A percentile compares a stretch with the other conserved stretches of the same genome.
These are phyloP conservation scores for Wickerhamomyces subpelliculosus DNA, from an alignment of 805 yeast genomes.

Conservation along the genomic window DNA sequence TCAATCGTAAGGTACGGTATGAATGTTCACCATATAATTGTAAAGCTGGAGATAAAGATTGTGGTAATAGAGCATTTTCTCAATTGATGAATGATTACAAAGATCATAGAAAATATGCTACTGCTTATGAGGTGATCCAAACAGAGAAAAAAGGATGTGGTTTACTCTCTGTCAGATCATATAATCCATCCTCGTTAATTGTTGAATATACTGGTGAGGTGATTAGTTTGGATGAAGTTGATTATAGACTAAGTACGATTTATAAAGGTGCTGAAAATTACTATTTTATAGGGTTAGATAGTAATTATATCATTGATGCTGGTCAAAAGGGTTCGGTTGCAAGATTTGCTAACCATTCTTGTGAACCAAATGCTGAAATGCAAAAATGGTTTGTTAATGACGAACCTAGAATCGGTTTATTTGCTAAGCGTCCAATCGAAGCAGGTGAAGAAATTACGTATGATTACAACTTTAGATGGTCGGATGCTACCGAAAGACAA, in stretches of 20 bases:
- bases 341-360: slow-evolving; percentile 43
- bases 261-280: slow-evolving; percentile 28
- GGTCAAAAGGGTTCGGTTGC: slow-evolving; percentile 41
- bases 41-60: slow-evolving; percentile 23
- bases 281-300: slow-evolving; percentile 36
- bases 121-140: slow-evolving; percentile 26
- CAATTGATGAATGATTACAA: slow-evolving; percentile 12
- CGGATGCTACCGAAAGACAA: slow-evolving; percentile 36
- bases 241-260: slow-evolving; percentile 26
- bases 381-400: slow-evolving; percentile 42
- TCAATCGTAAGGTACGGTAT: slow-evolving; percentile 23
- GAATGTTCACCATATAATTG: slow-evolving; percentile 30
- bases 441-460: slow-evolving; percentile 40
- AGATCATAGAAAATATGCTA: slow-evolving; percentile 13
- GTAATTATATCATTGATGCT: slow-evolving; percentile 37
- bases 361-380: slow-evolving; percentile 40
- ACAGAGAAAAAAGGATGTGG: slow-evolving; percentile 38
- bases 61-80: slow-evolving; percentile 33
- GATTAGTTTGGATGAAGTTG: slow-evolving; percentile 32
- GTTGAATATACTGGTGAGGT: slow-evolving; percentile 46
- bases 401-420: slow-evolving; percentile 39
- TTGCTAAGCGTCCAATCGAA: slow-evolving; percentile 30
- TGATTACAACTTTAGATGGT: slow-evolving; percentile 42
- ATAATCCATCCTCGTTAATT: slow-evolving; percentile 32
- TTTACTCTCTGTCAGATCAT: slow-evolving; percentile 29